These are phyloP conservation scores for Crithidia thermophila DNA, from an alignment of 208 protist genomes.

Conservation along the genomic window DNA sequence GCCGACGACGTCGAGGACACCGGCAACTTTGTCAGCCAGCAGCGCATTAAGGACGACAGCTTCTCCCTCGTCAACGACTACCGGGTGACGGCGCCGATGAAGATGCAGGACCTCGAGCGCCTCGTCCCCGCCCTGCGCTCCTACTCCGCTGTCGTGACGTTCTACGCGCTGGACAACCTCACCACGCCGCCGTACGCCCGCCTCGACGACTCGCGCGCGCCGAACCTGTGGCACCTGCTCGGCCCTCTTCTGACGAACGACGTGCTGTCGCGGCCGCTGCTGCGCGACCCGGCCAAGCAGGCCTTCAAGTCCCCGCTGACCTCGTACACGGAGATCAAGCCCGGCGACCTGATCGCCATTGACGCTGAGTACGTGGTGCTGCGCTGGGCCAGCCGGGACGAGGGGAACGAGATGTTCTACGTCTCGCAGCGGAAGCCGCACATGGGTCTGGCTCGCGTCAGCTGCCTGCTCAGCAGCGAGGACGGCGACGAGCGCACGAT, in stretches of 20 bases:
- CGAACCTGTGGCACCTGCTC: slow-evolving; percentile 80
- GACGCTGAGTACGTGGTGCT: slow-evolving; percentile 92
- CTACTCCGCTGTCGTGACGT: slow-evolving; percentile 82
- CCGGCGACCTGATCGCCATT: slow-evolving; percentile 82
- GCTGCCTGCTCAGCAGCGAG: slow-evolving; percentile 82
- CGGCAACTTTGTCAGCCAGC: slow-evolving; percentile 90
- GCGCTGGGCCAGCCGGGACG: slow-evolving; percentile 62
- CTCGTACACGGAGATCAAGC: slow-evolving; percentile 70
- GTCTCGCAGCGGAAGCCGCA: slow-evolving; percentile 63
- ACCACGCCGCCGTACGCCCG: slow-evolving; percentile 59
- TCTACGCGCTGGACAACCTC: slow-evolving; percentile 83
- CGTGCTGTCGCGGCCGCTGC: slow-evolving; percentile 70
- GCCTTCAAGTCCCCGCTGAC: slow-evolving; percentile 71
- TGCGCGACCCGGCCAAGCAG: slow-evolving; percentile 54
- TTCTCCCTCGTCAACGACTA: slow-evolving; percentile 91
- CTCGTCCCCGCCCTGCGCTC: slow-evolving; percentile 76
- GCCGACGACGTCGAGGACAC: slow-evolving; percentile 87
- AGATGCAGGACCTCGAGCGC: slow-evolving; percentile 72
- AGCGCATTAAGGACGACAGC: slow-evolving; percentile 81
- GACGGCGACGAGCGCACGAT: slow-evolving; percentile 87
- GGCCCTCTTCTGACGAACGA: slow-evolving; percentile 84
- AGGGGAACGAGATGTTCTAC: slow-evolving; percentile 48
- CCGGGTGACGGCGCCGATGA: slow-evolving; percentile 76
- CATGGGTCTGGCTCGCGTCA: slow-evolving; percentile 89
- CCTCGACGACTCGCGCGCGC: slow-evolving; percentile 68